Conservation (phyloP, 2,329 filamentous ascomycete species). For the Colletotrichum graminicola region DNA sequence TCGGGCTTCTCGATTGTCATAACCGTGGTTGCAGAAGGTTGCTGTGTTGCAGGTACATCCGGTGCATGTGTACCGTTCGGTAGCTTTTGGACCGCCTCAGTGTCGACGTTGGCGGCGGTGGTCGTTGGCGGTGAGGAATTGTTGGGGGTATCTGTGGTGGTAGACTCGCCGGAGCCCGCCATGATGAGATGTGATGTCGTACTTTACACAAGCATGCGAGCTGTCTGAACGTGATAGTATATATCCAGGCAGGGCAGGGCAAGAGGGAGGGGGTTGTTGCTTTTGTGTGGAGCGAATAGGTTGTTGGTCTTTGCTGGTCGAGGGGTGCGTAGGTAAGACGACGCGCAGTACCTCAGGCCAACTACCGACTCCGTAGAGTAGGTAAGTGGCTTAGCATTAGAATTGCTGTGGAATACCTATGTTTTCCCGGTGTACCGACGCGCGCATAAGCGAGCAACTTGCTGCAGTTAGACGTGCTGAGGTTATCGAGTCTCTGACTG, state of each 20-base stretch:
- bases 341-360: conserved; percentile 10
- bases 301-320: conserved; percentile 26
- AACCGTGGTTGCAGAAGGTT: conserved; percentile 43
- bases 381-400: conserved; percentile 4
- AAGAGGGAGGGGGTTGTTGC: conserved; percentile 20
- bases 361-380: conserved; percentile 9
- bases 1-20: conserved; percentile 57
- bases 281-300: conserved; percentile 34
- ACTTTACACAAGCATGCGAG: conserved; percentile 35
- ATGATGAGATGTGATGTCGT: conserved; percentile 33
- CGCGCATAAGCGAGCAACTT: background rate
- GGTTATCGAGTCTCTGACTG: background rate
- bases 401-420: conserved; percentile 17
- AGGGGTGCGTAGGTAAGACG: conserved; percentile 4
- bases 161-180: conserved; percentile 40
- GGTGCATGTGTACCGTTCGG: conserved; percentile 34
- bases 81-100: conserved; percentile 44
- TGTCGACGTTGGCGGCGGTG: conserved; percentile 42
- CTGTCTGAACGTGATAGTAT: conserved; percentile 17
- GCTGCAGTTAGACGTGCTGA: background rate
- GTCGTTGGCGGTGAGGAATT: conserved; percentile 24
- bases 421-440: conserved; percentile 1
- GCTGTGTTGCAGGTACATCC: conserved; percentile 48
- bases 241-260: conserved; percentile 7
- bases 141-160: background rate